Evolutionary conservation across 306 rosid genomes (phyloP).

Genomic region (Fragaria ananassa): DNA sequence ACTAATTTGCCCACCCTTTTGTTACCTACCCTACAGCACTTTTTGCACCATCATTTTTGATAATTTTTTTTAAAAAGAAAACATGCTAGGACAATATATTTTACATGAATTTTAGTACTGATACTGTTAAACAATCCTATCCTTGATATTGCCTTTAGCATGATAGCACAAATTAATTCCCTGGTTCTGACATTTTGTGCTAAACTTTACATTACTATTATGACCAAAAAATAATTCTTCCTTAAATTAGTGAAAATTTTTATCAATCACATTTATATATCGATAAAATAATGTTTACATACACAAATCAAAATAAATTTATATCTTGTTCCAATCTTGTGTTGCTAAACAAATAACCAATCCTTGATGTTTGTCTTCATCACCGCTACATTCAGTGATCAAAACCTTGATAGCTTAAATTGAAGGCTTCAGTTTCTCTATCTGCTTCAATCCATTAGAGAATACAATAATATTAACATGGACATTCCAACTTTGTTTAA

Average conservation of each 20-base stretch:
- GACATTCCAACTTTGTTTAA: slow-evolving; percentile 25
- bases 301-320: not conserved
- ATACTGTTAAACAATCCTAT: not conserved
- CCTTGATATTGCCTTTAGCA: not conserved
- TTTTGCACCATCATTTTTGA: not conserved
- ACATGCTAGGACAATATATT: not conserved
- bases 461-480: slow-evolving; percentile 23
- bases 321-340: not conserved
- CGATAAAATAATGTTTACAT: not conserved
- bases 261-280: not conserved
- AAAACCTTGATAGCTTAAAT: not conserved
- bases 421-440: slow-evolving; percentile 7
- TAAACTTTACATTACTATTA: not conserved
- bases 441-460: slow-evolving; percentile 18
- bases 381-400: not conserved
- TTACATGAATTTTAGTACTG: not conserved
- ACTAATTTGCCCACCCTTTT: not conserved
- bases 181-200: not conserved
- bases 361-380: not conserved
- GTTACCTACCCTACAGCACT: not conserved
- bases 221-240: not conserved
- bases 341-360: not conserved
- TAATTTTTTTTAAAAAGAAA: not conserved
- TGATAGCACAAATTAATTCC: not conserved
- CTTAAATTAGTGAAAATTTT: not conserved